Evolutionary conservation across 768 basidiomycete species (phyloP), one percentile per base, ranked within the genome.

Genomic region (Pisolithus marmoratus): DNA sequence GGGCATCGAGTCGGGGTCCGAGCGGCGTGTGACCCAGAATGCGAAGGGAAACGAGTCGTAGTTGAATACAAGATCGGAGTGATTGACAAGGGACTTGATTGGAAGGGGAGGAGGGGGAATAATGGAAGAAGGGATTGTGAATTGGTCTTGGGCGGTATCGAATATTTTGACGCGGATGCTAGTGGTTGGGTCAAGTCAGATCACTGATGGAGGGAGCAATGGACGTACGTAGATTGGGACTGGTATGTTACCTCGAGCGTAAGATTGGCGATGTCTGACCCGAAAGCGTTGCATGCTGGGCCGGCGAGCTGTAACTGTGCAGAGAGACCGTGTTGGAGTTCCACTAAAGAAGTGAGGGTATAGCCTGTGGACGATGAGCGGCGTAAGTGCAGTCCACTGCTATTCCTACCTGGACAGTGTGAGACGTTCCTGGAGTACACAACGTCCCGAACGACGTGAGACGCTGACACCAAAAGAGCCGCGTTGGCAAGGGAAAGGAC

Each of bases 21-120:
- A 79, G 22, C 81, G 79, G 41, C 87, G 80, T 1, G 85, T 86
- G 55, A 90, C 81, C 87, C 87, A 90, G 63, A 90, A 90, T 2
- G 83, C 80, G 62, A 90, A 90, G 0, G 89, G 87, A 0, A 72
- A 70, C 1, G 74, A 7, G 2, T 83, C 73, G 54, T 82, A 80
- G 61, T 88, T 83, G 71, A 90, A 90, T 4, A 82, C 69, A 9
- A 90, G 72, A 58, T 90, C 87, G 0, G 83, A 83, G 0, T 64
- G 69, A 12, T 67, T 51, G 36, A 62, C 68, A 49, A 72, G 69
- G 1, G 70, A 69, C 12, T 58, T 55, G 0, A 60, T 63, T 4
- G 77, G 68, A 5, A 66, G 54, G 3, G 63, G 20, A 17, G 81
- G 77, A 2, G 72, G 72, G n/a, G 72, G 59, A 31, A 85, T 68